Evolutionary conservation across 805 yeast genomes (phyloP).

Genomic region (Priceomyces castillae): DNA sequence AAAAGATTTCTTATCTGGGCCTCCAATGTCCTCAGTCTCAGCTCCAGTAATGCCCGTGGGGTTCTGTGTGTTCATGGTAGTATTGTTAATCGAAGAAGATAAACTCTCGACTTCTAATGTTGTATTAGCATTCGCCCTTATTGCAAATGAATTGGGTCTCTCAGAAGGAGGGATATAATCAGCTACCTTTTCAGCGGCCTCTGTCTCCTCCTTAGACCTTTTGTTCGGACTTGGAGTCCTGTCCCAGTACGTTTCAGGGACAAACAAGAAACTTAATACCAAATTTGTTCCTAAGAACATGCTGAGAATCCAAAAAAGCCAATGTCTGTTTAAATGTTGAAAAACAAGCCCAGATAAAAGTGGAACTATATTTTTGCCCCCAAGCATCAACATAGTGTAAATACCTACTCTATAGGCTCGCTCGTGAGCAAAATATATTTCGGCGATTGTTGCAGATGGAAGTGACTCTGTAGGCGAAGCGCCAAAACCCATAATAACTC

Average conservation of each 20-base stretch:
- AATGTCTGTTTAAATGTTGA: conserved; percentile 48
- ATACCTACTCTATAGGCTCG: conserved; percentile 59
- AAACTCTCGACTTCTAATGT: neutral
- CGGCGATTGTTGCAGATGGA: conserved; percentile 60
- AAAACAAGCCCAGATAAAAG: conserved; percentile 54
- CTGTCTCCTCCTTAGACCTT: conserved; percentile 47
- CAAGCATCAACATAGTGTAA: conserved; percentile 55
- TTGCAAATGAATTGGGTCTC: conserved; percentile 31
- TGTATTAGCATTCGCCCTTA: conserved; percentile 6
- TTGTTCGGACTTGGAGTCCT: conserved; percentile 50
- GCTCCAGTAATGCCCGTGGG: conserved; percentile 13
- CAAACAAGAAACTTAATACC: conserved; percentile 48
- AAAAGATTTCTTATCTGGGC: conserved; percentile 16
- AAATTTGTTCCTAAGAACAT: conserved; percentile 50
- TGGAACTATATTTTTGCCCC: conserved; percentile 61
- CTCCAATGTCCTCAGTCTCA: neutral
- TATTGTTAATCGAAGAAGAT: neutral
- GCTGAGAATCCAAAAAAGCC: conserved; percentile 60
- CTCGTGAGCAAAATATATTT: conserved; percentile 58
- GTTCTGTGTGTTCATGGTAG: neutral
- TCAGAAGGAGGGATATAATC: conserved; percentile 22
- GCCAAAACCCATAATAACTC: conserved; percentile 59
- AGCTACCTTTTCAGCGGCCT: conserved; percentile 39
- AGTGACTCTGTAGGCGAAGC: conserved; percentile 60
- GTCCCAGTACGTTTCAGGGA: conserved; percentile 66